phyloP scores from a whole-genome alignment of 73 alveolate species.

The Paramecium caudatum region DNA sequence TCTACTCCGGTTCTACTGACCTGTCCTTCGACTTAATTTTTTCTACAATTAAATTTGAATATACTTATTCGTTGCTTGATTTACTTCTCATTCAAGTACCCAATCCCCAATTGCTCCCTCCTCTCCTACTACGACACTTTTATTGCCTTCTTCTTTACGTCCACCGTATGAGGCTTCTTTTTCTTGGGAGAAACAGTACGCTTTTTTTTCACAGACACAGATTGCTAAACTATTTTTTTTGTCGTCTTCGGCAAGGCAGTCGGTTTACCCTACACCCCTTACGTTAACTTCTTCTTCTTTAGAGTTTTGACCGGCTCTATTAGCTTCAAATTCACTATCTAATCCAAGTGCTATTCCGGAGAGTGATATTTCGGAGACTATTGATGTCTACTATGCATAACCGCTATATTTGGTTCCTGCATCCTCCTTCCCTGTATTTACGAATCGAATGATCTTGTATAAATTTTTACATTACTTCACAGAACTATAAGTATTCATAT shows the following conservation, averaged over 20 bases:
- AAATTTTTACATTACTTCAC: slow-evolving; percentile 4
- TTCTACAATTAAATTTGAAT: slow-evolving; percentile 17
- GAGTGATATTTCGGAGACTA: slow-evolving; percentile 13
- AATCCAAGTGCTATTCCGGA: slow-evolving; percentile 54
- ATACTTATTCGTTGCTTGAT: slow-evolving; percentile 49
- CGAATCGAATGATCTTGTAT: slow-evolving; percentile 58
- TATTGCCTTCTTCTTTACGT: not conserved
- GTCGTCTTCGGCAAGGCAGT: not conserved
- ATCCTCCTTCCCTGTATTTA: slow-evolving; percentile 55
- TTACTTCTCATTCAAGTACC: slow-evolving; percentile 16
- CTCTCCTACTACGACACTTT: not conserved
- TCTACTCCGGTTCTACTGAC: not conserved
- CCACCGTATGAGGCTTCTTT: slow-evolving; percentile 53
- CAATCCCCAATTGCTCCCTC: slow-evolving; percentile 51
- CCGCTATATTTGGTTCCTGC: slow-evolving; percentile 58
- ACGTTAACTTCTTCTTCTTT: not conserved
- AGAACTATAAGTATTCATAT: slow-evolving; percentile 68
- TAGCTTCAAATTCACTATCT: not conserved
- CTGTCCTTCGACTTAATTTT: slow-evolving; percentile 18
- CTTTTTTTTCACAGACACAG: slow-evolving; percentile 32
- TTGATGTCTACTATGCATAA: slow-evolving; percentile 29
- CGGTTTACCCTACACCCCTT: slow-evolving; percentile 60
- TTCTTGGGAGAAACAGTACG: slow-evolving; percentile 16
- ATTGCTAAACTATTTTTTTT: not conserved
- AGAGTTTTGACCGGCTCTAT: not conserved